These are phyloP conservation scores for Trametes versicolor DNA, from an alignment of 1,284 basidiomycete genomes.

Conservation along the genomic window DNA sequence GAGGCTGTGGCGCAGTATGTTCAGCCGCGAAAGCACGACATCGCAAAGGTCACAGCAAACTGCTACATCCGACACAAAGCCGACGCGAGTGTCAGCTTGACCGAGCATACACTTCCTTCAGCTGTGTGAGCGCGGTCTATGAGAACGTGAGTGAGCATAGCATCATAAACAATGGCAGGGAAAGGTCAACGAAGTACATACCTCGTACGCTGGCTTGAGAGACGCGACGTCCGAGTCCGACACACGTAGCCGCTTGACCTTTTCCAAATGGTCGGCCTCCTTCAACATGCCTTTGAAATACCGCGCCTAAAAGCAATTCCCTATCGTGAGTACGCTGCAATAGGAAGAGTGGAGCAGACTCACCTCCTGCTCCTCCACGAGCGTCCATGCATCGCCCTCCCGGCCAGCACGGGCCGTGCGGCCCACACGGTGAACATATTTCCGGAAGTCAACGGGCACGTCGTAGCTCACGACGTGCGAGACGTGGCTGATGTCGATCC, in stretches of 20 bases:
- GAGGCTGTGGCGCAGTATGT: too few relatives aligned
- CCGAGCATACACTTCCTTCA: slow-evolving; percentile 50
- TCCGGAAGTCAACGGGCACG: slow-evolving; percentile 95
- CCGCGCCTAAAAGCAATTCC: slow-evolving; percentile 66
- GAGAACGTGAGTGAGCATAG: background rate
- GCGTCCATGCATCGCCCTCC: slow-evolving; percentile 89
- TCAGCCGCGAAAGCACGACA: too few relatives aligned
- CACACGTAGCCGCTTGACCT: slow-evolving; percentile 79
- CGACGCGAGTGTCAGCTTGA: slow-evolving; percentile 4
- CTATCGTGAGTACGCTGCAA: background rate
- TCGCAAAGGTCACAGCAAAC: background rate
- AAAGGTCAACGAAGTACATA: slow-evolving; percentile 42
- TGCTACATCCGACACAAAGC: background rate
- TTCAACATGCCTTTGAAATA: slow-evolving; percentile 91
- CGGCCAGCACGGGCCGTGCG: slow-evolving; percentile 93
- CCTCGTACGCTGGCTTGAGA: slow-evolving; percentile 74
- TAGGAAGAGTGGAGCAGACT: slow-evolving; percentile 20
- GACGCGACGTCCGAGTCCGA: slow-evolving; percentile 68
- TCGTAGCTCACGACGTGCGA: slow-evolving; percentile 96
- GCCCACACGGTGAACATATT: slow-evolving; percentile 97
- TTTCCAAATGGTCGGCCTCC: slow-evolving; percentile 76
- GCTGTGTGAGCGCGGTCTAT: slow-evolving; percentile 48
- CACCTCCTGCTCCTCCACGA: slow-evolving; percentile 97
- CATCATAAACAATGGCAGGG: slow-evolving; percentile 5
- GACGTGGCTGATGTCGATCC: slow-evolving; percentile 95